These are phyloP conservation scores for Tuber calosporum DNA, from an alignment of 495 filamentous ascomycete species.

Conservation along the genomic window DNA sequence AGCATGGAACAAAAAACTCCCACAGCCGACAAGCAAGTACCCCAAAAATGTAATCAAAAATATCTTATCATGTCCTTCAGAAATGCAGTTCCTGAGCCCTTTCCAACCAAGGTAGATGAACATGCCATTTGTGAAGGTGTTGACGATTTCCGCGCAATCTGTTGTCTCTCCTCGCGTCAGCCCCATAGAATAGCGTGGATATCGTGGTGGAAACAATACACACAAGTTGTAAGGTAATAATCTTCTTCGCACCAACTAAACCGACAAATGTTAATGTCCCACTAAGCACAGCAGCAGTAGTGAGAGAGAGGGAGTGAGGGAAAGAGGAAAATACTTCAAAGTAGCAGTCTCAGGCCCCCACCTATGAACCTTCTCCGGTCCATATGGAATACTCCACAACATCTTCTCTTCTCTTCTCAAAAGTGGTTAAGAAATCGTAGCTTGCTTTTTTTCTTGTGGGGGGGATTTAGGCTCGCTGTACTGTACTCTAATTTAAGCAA, in stretches of 20 bases:
- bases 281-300: background rate
- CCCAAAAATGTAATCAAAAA: slow-evolving; percentile 66
- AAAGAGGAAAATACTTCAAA: slow-evolving; percentile 27
- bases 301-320: background rate
- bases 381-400: slow-evolving; percentile 32
- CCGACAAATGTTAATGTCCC: background rate
- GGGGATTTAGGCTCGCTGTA: background rate
- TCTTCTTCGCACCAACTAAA: slow-evolving; percentile 41
- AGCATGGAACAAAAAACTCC: slow-evolving; percentile 75
- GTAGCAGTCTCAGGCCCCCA: slow-evolving; percentile 40
- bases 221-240: slow-evolving; percentile 39
- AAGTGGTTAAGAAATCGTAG: background rate
- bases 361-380: slow-evolving; percentile 18
- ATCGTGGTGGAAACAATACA: background rate
- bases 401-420: slow-evolving; percentile 8
- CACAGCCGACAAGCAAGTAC: slow-evolving; percentile 70
- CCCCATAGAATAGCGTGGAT: background rate
- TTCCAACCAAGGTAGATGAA: slow-evolving; percentile 68
- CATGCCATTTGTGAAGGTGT: slow-evolving; percentile 71
- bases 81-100: slow-evolving; percentile 62
- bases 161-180: slow-evolving; percentile 7
- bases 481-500: background rate
- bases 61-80: slow-evolving; percentile 63
- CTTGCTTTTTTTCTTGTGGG: background rate
- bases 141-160: slow-evolving; percentile 58